Percentiles rank a stretch among this genome's conserved stretches.
Conservation (phyloP, 208 protist species). For the Willaertia magna region DNA sequence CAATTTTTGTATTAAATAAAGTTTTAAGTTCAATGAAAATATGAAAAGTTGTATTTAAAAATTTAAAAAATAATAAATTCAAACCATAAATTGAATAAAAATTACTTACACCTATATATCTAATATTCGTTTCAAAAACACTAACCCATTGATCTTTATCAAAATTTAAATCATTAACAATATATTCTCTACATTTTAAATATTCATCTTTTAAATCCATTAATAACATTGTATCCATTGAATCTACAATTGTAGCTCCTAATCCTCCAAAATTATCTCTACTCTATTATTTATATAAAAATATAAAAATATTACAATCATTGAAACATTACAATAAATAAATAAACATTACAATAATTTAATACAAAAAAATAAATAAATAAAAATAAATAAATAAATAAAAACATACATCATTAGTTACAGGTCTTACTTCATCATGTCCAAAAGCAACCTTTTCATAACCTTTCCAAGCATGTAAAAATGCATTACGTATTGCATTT, state of each 20-base stretch:
- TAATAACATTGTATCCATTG: slow-evolving; percentile 56
- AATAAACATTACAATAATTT: too few species aligned
- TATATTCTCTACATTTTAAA: slow-evolving; percentile 28
- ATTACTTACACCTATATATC: not conserved
- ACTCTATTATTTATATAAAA: not conserved
- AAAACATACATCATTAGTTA: slow-evolving; percentile 19
- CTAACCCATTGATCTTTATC: slow-evolving; percentile 8
- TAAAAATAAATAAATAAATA: slow-evolving; percentile 26
- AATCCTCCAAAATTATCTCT: slow-evolving; percentile 23
- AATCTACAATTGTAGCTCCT: slow-evolving; percentile 56
- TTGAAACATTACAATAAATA: too few species aligned
- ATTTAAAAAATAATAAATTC: not conserved
- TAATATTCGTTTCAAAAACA: not conserved
- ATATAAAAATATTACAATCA: too few species aligned
- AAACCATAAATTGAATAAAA: not conserved
- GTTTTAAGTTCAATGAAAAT: too few species aligned
- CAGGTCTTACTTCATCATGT: slow-evolving; percentile 48
- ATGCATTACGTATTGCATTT: slow-evolving; percentile 28
- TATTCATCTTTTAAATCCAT: slow-evolving; percentile 53
- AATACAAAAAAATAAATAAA: too few species aligned
- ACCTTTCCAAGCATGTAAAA: slow-evolving; percentile 36
- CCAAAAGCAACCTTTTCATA: slow-evolving; percentile 52
- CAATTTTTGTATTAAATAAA: not conserved
- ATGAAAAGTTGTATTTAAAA: too few species aligned
- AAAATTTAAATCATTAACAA: slow-evolving; percentile 29